Evolutionary conservation across 2,329 filamentous ascomycete genomes (phyloP).

Genomic region (Calonectria pteridis): DNA sequence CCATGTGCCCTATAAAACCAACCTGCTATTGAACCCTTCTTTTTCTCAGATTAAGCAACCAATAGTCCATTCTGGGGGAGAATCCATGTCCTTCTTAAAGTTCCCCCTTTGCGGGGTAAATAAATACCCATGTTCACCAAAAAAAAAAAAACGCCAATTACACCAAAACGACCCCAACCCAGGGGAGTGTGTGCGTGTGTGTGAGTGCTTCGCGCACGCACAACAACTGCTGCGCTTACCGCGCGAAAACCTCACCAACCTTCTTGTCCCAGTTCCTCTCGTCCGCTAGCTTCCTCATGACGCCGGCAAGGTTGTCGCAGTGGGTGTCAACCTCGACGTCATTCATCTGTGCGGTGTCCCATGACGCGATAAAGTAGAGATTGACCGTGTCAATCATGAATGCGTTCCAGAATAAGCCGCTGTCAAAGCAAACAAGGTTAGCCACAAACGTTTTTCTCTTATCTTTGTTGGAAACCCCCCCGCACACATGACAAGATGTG

Average conservation of each 20-base stretch:
- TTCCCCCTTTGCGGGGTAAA: neutral
- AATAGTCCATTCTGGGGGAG: neutral
- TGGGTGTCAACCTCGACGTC: slow-evolving; percentile 46
- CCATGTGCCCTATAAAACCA: neutral
- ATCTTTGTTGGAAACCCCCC: neutral
- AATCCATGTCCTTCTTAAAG: neutral
- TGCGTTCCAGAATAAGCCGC: slow-evolving; percentile 55
- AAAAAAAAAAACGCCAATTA: neutral
- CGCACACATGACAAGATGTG: neutral
- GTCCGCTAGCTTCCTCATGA: slow-evolving; percentile 46
- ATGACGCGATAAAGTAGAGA: slow-evolving; percentile 53
- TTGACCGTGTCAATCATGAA: slow-evolving; percentile 50
- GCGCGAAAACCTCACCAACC: slow-evolving; percentile 43
- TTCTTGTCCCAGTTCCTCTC: slow-evolving; percentile 45
- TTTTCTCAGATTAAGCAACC: neutral
- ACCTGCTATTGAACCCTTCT: neutral
- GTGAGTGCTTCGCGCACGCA: neutral
- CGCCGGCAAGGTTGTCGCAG: slow-evolving; percentile 47
- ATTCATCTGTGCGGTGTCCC: slow-evolving; percentile 57
- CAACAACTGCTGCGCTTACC: neutral
- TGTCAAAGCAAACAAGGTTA: slow-evolving; percentile 28
- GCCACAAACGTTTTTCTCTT: neutral
- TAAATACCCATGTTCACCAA: neutral
- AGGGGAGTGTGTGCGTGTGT: neutral
- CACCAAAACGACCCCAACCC: neutral